Evolutionary conservation across 306 rosid genomes (phyloP).

Genomic region (Vigna trinervia): DNA sequence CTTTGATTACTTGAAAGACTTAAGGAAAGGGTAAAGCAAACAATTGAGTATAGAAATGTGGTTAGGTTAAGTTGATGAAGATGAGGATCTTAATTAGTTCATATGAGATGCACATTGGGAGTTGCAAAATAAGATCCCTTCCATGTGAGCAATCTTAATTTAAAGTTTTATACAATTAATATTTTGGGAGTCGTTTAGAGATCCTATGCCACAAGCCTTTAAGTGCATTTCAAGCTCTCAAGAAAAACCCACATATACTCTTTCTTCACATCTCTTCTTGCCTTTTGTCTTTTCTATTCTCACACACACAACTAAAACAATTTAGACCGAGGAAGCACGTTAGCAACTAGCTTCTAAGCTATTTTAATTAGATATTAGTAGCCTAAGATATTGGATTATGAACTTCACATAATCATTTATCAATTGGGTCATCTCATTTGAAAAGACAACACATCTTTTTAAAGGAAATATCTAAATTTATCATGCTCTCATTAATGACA

Average conservation of each 20-base stretch:
- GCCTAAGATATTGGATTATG: background rate
- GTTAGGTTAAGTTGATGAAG: slow-evolving; percentile 35
- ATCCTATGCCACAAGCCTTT: slow-evolving; percentile 58
- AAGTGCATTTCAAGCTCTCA: slow-evolving; percentile 57
- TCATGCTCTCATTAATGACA: background rate
- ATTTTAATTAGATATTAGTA: background rate
- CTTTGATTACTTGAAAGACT: background rate
- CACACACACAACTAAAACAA: slow-evolving; percentile 24
- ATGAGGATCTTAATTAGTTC: slow-evolving; percentile 26
- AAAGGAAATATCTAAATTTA: too few relatives aligned
- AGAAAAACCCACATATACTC: slow-evolving; percentile 44
- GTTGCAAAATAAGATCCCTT: slow-evolving; percentile 45
- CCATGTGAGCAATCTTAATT: slow-evolving; percentile 47
- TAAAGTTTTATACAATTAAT: slow-evolving; percentile 34
- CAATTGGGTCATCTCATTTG: background rate
- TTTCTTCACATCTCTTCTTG: slow-evolving; percentile 34
- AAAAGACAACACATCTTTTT: background rate
- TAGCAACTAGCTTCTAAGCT: background rate
- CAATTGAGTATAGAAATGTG: slow-evolving; percentile 30
- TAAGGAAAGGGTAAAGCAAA: slow-evolving; percentile 37
- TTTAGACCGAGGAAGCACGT: background rate
- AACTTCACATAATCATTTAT: background rate
- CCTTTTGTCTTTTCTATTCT: slow-evolving; percentile 38
- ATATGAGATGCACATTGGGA: slow-evolving; percentile 51
- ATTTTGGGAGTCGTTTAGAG: slow-evolving; percentile 52